A percentile compares a stretch with the other conserved stretches of the same genome.
Evolutionary conservation across 495 filamentous ascomycete genomes (phyloP).

Genomic region (Echria macrotheca): DNA sequence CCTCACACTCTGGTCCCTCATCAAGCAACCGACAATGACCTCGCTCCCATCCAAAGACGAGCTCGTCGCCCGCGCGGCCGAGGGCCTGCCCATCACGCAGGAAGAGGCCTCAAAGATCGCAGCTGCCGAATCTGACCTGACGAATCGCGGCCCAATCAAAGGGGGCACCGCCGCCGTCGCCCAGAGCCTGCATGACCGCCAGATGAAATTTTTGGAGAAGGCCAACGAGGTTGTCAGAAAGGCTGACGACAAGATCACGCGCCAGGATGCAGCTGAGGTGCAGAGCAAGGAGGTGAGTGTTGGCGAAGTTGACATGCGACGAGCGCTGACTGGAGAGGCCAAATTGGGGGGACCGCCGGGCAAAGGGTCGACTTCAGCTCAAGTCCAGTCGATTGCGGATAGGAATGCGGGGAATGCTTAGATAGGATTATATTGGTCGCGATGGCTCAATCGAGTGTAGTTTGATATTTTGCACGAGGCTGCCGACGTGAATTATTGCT

Average conservation of each 20-base stretch:
- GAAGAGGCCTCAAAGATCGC: constrained; percentile 21
- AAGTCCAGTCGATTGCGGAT: not conserved
- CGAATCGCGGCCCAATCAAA: constrained; percentile 21
- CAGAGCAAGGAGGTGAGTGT: constrained; percentile 25
- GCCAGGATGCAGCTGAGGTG: constrained; percentile 26
- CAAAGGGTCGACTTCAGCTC: not conserved
- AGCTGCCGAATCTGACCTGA: constrained; percentile 22
- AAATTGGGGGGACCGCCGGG: not conserved
- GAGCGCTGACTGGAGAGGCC: not conserved
- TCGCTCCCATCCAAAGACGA: constrained; percentile 21
- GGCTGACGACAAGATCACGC: constrained; percentile 21
- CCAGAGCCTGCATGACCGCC: constrained; percentile 27
- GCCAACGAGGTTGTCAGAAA: constrained; percentile 29
- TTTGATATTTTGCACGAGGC: too few relatives aligned
- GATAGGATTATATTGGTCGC: too few relatives aligned
- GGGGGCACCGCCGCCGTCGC: constrained; percentile 24
- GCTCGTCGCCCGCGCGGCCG: constrained; percentile 17
- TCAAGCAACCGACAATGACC: constrained; percentile 12
- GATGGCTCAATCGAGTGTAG: too few relatives aligned
- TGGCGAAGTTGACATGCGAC: not conserved
- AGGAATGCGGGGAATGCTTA: not conserved
- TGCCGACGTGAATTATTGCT: too few relatives aligned
- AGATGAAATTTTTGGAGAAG: constrained; percentile 25
- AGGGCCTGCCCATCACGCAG: constrained; percentile 21
- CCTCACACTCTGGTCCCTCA: too few relatives aligned